A percentile compares a stretch with the other conserved stretches of the same genome.
Evolutionary conservation across 2,329 filamentous ascomycete species (phyloP).

Genomic region (Hypoxylon sp.): DNA sequence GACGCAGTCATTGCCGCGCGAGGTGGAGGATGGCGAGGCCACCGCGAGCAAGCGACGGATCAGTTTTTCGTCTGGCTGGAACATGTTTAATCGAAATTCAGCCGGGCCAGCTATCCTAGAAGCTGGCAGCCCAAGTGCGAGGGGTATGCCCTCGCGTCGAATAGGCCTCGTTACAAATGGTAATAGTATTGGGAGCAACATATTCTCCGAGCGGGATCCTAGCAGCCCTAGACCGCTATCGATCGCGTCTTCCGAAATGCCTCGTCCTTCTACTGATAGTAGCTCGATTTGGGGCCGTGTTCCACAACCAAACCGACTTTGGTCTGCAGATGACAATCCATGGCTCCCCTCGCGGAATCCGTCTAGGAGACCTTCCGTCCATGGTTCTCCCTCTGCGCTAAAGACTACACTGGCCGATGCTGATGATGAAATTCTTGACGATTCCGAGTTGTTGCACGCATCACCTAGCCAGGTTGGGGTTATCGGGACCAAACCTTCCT

Average conservation of each 20-base stretch:
- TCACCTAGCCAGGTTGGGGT: slow-evolving; percentile 74
- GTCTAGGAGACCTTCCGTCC: slow-evolving; percentile 85
- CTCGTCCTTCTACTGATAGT: slow-evolving; percentile 84
- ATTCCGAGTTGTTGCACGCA: slow-evolving; percentile 68
- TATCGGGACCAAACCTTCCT: slow-evolving; percentile 82
- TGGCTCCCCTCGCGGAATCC: slow-evolving; percentile 73
- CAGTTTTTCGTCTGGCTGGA: slow-evolving; percentile 71
- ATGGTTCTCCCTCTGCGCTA: slow-evolving; percentile 78
- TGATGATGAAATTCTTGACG: slow-evolving; percentile 75
- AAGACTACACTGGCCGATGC: slow-evolving; percentile 74
- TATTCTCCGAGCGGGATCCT: slow-evolving; percentile 69
- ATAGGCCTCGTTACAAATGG: slow-evolving; percentile 56
- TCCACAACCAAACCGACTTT: slow-evolving; percentile 70
- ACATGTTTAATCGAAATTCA: slow-evolving; percentile 69
- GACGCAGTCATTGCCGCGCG: slow-evolving; percentile 82
- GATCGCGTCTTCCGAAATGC: slow-evolving; percentile 78
- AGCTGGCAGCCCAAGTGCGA: slow-evolving; percentile 49
- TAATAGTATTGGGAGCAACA: slow-evolving; percentile 63
- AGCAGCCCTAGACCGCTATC: slow-evolving; percentile 77
- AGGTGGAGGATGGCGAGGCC: slow-evolving; percentile 69
- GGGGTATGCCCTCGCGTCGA: slow-evolving; percentile 50
- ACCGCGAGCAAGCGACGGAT: slow-evolving; percentile 69
- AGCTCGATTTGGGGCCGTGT: slow-evolving; percentile 79
- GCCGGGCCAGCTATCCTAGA: slow-evolving; percentile 63
- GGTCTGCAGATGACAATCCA: slow-evolving; percentile 71